Base-by-base conservation (phyloP, 768 basidiomycete genomes). In the Pisolithus orientalis region DNA sequence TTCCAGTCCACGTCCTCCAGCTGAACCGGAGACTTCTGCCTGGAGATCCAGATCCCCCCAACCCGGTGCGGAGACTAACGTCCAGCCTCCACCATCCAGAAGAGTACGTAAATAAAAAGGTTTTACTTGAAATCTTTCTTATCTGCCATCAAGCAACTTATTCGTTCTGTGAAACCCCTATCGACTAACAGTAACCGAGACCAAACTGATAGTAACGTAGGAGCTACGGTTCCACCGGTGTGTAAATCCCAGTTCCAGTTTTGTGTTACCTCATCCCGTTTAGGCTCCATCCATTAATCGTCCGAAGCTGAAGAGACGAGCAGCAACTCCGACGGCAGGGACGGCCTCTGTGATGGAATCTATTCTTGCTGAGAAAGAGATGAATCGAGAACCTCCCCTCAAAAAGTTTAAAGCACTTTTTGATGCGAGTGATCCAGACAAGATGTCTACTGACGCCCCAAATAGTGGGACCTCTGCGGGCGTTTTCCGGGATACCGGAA, bases 391-490 rank as follows among this genome's bases (percentile, higher is more conserved):
- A 55, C 86, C 83, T 0, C 78, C 83, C 2, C 64, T 79, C 27
- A 88, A 88, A 62, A 85, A 80, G 64, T 86, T 83, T 71, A 84
- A 80, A 58, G 79, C 81, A 0, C 70, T 88, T 10, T 88, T 86
- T 55, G 86, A 88, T 16, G 78, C 80, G 8, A 83, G 73, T 40
- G 73, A 83, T 60, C 83, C 82, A 28, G 74, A 74, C 55, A 64
- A 68, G 55, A 57, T 72, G 59, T 54, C 57, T 42, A 60, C 67
- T 24, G 65, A 70, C 17, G 63, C 55, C 47, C 50, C 57, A 9
- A 47, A 57, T 5, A 51, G 51, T 38, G 57, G 51, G 8, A 52
- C 53, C 16, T 51, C 61, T 16, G 50, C 54, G 42, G 58, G 55
- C 10, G 8, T 39, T 25, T 57, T 57, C 13, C 62, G 51, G 47